Base-by-base conservation (phyloP, 2,329 filamentous ascomycete species). In the Epichloe gansuensis region DNA sequence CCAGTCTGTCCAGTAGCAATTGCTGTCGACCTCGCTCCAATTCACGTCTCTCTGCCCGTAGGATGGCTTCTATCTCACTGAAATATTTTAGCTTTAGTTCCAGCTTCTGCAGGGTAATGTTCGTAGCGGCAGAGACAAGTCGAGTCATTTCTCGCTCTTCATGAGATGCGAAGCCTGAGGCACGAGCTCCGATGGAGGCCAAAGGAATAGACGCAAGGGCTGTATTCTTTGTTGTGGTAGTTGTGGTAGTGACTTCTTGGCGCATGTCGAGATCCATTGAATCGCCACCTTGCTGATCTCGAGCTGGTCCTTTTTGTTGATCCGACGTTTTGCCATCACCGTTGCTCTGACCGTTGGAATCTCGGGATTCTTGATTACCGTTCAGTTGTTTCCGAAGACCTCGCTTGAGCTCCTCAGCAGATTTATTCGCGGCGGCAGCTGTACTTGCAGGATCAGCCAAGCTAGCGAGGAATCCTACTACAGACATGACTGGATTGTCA, bases 91-190 rank as follows among this genome's bases (percentile, higher is more conserved):
- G 77, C 71, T 98, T 98, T 61, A 97, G 74, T 69, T 97, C 89
- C 56, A 97, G 82, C 71, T 98, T 98, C 64, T 95, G 85, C 36
- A 97, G 75, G n/a, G 88, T 91, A 12, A 95, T 77, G 64, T 98
- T 98, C 50, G 95, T 88, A 0, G 89, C 89, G 5, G 89, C 86
- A 2, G 89, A 91, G 9, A 98, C 88, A 46, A 97, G 81, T 15
- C 89, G 86, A 21, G 90, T 95, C 81, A 97, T 93, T 69, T 96
- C 89, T 53, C 94, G 87, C 68, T 98, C 93, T 68, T 97, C 91
- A 60, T 97, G 89, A 3, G 91, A 96, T 31, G 91, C 90, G 36
- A 98, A 81, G 3, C 85, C 93, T 7, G 87, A 85, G 2, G 90
- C 81, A 55, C 93, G 87, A 2, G 88, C 89, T 12, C 90, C 90